Conservation (phyloP, 1,284 basidiomycete species). For the Cutaneotrichosporon sp. region DNA sequence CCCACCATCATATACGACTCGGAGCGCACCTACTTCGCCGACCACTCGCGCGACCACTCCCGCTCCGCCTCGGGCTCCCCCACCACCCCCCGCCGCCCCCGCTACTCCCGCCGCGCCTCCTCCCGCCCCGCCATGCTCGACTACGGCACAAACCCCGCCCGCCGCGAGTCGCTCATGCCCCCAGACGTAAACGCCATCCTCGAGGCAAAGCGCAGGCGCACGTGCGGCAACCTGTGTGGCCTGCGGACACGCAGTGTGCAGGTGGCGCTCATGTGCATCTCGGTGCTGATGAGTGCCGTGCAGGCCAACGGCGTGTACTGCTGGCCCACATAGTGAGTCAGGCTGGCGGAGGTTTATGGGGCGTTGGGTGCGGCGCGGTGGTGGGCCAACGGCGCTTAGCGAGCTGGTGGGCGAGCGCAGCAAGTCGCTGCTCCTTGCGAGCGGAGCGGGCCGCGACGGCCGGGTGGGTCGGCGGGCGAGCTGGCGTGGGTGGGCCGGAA, state of each 20-base stretch:
- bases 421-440: too few species aligned
- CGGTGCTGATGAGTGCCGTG: slow-evolving; percentile 41
- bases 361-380: too few species aligned
- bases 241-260: slow-evolving; percentile 25
- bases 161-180: slow-evolving; percentile 21
- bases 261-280: slow-evolving; percentile 41
- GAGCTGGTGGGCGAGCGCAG: too few species aligned
- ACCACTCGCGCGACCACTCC: neutral
- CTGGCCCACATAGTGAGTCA: slow-evolving; percentile 51
- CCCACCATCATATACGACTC: slow-evolving; percentile 15
- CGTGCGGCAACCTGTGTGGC: neutral
- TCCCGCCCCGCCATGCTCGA: neutral
- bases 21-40: slow-evolving; percentile 8
- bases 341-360: neutral
- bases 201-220: slow-evolving; percentile 31
- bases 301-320: slow-evolving; percentile 55
- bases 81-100: neutral
- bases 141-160: neutral
- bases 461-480: too few species aligned
- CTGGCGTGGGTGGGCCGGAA: too few species aligned
- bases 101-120: neutral
- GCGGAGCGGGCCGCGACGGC: too few species aligned
- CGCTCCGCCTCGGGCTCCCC: neutral
- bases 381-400: too few species aligned
- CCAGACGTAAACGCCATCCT: slow-evolving; percentile 36